These are phyloP conservation scores for Paxillus rubicundulus DNA, from an alignment of 768 basidiomycete species.

Conservation along the genomic window DNA sequence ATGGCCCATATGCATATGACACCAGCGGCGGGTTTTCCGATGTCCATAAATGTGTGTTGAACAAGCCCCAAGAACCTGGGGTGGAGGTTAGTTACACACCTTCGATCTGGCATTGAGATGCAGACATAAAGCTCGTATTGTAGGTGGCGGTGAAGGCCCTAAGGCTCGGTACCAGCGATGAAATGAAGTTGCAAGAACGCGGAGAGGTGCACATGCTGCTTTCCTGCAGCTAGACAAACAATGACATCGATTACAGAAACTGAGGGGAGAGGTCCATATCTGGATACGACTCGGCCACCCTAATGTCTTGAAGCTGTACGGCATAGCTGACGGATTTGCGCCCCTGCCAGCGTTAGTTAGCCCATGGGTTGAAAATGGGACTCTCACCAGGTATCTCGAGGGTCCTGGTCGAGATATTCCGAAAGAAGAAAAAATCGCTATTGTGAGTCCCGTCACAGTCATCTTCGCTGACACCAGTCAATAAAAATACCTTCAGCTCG, in stretches of 20 bases:
- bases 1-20: conserved; percentile 32
- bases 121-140: not conserved
- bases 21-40: conserved; percentile 44
- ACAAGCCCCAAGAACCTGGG: not conserved
- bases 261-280: conserved; percentile 36
- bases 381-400: conserved; percentile 38
- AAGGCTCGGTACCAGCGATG: not conserved
- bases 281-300: conserved; percentile 40
- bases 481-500: conserved; percentile 28
- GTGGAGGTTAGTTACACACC: not conserved
- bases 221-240: too few species aligned
- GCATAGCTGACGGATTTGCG: conserved; percentile 38
- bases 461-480: not conserved
- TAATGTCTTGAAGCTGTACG: conserved; percentile 36
- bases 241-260: conserved; percentile 1
- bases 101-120: not conserved
- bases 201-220: not conserved
- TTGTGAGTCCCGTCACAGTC: conserved; percentile 24
- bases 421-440: conserved; percentile 33
- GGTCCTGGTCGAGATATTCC: conserved; percentile 35
- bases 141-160: conserved; percentile 7
- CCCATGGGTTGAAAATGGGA: conserved; percentile 42
- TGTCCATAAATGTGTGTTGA: conserved; percentile 40
- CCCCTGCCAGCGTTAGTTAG: conserved; percentile 38
- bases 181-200: not conserved